Conservation (phyloP, 2,329 filamentous ascomycete species). For the Sporothrix pallida region DNA sequence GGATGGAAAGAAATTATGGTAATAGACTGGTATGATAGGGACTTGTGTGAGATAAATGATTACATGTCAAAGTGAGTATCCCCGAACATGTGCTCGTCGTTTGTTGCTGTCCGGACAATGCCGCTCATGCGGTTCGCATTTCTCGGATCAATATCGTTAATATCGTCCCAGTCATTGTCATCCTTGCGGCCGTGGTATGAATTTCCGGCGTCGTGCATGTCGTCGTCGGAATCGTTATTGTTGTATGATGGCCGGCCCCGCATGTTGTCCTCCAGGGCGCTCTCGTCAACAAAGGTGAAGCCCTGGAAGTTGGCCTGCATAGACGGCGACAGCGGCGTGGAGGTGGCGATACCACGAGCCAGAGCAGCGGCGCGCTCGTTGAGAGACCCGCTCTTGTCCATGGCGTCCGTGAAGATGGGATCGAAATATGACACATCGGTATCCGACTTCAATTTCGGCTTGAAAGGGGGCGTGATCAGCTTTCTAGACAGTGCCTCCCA, state of each 20-base stretch:
- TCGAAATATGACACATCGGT: constrained; percentile 98
- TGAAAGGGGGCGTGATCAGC: constrained; percentile 93
- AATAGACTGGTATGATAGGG: constrained; percentile 24
- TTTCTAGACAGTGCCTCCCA: constrained; percentile 90
- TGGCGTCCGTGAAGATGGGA: constrained; percentile 94
- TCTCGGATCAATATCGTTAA: constrained; percentile 59
- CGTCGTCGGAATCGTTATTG: constrained; percentile 57
- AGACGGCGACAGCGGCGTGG: constrained; percentile 89
- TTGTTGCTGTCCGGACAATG: constrained; percentile 61
- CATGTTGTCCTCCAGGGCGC: constrained; percentile 88
- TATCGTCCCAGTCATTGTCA: constrained; percentile 62
- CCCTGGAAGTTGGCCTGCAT: constrained; percentile 98
- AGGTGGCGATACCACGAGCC: constrained; percentile 83
- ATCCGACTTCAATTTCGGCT: constrained; percentile 94
- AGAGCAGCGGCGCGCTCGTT: constrained; percentile 90
- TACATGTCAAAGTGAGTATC: constrained; percentile 68
- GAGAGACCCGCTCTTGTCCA: constrained; percentile 83
- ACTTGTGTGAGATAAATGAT: neutral
- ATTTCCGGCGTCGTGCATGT: constrained; percentile 66
- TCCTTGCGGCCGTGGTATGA: constrained; percentile 49
- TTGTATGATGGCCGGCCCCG: constrained; percentile 52
- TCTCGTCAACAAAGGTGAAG: constrained; percentile 99
- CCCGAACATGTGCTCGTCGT: constrained; percentile 69
- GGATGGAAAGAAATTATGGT: neutral
- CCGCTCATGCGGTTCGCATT: constrained; percentile 68